Percentiles rank a stretch among this genome's conserved stretches.
Conservation (phyloP, 345 rosid genomes). For the Citrus unshiu region DNA sequence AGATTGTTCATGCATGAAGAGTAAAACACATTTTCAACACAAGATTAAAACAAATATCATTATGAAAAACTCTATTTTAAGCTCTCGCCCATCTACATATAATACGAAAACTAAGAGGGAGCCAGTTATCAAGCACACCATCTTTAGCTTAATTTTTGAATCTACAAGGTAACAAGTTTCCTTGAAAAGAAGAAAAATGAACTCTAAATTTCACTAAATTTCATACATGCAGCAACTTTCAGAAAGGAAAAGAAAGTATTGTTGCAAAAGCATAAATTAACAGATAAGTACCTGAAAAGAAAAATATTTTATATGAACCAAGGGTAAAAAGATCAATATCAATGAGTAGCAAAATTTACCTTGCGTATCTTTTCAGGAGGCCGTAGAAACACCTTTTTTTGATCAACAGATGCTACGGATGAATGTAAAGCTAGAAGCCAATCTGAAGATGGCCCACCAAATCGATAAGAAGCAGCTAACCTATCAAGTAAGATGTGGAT, state of each 20-base stretch:
- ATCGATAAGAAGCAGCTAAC: conserved; percentile 74
- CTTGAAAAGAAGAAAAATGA: not conserved
- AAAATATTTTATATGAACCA: not conserved
- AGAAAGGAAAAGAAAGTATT: not conserved
- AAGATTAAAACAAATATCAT: not conserved
- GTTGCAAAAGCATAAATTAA: not conserved
- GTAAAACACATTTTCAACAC: not conserved
- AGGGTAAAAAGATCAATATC: not conserved
- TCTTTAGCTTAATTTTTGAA: not conserved
- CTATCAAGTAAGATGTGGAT: conserved; percentile 68
- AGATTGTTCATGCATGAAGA: not conserved
- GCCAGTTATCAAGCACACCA: not conserved
- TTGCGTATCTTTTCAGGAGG: conserved; percentile 77
- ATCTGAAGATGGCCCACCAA: conserved; percentile 74
- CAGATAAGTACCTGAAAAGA: not conserved
- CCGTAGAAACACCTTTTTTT: conserved; percentile 66
- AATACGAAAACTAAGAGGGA: not conserved
- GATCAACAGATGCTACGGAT: conserved; percentile 66
- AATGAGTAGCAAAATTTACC: conserved; percentile 36
- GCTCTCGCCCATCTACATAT: not conserved
- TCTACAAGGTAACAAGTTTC: not conserved
- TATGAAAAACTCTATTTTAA: not conserved
- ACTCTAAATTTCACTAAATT: not conserved
- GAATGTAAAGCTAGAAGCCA: conserved; percentile 96
- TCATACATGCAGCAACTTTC: not conserved